Conservation (phyloP, 257 asterid genomes). For the Galeopsis tetrahit region DNA sequence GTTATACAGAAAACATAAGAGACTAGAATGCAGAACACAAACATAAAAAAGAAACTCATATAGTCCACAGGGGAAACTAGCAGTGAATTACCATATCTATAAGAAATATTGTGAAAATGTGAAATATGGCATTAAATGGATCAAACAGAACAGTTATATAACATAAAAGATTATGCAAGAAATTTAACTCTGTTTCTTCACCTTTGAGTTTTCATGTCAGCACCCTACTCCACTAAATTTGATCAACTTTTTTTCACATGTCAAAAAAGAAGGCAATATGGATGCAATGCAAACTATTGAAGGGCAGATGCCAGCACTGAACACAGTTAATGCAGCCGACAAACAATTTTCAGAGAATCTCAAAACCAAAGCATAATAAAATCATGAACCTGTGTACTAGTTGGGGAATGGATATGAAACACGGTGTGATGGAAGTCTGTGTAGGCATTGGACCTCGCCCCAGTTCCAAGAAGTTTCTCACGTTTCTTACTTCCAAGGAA, state of each 20-base stretch:
- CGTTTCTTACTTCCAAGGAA: constrained; percentile 99
- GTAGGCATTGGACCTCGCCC: constrained; percentile 98
- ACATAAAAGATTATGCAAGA: constrained; percentile 12
- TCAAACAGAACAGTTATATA: neutral
- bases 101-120: neutral
- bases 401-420: constrained; percentile 98
- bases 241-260: constrained; percentile 13
- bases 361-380: constrained; percentile 29
- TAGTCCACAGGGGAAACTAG: constrained; percentile 14
- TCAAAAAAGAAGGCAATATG: constrained; percentile 15
- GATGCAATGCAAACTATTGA: constrained; percentile 13
- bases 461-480: constrained; percentile 98
- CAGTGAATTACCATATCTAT: neutral
- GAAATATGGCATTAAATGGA: constrained; percentile 10
- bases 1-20: constrained; percentile 33
- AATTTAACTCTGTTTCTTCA: constrained; percentile 20
- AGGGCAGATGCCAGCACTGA: neutral
- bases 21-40: constrained; percentile 29
- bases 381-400: constrained; percentile 73
- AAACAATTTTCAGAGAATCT: neutral
- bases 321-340: neutral
- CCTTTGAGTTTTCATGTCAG: neutral
- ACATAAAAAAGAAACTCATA: constrained; percentile 20
- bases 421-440: constrained; percentile 99
- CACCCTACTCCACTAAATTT: constrained; percentile 24